phyloP scores from a whole-genome alignment of 1,139 yeast genomes.

The Pichia sp. region DNA sequence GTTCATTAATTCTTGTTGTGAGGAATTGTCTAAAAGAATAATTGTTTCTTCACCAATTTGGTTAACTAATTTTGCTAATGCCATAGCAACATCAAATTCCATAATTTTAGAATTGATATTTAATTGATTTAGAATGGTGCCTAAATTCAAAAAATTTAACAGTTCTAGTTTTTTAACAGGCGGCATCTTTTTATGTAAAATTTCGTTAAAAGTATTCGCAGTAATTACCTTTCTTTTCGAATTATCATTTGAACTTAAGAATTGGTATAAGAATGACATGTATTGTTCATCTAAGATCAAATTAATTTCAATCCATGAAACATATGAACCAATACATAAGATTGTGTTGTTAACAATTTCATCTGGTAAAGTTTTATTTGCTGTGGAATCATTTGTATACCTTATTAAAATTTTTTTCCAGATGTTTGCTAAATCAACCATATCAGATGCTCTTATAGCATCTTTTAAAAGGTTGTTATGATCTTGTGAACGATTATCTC shows the following conservation, averaged over 20 bases:
- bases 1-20: conserved; percentile 29
- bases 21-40: conserved; percentile 52
- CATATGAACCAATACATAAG: conserved; percentile 73
- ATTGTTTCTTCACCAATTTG: conserved; percentile 73
- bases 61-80: conserved; percentile 69
- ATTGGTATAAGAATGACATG: conserved; percentile 56
- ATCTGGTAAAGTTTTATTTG: conserved; percentile 28
- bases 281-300: conserved; percentile 66
- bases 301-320: conserved; percentile 91
- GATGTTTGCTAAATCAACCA: conserved; percentile 55
- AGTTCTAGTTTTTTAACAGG: conserved; percentile 79
- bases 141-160: conserved; percentile 60
- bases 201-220: conserved; percentile 71
- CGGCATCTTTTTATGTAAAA: conserved; percentile 87
- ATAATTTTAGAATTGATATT: conserved; percentile 33
- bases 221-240: conserved; percentile 45
- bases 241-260: conserved; percentile 42
- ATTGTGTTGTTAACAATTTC: conserved; percentile 58
- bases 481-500: conserved; percentile 56
- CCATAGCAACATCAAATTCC: conserved; percentile 62
- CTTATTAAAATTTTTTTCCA: conserved; percentile 60
- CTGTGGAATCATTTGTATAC: conserved; percentile 23
- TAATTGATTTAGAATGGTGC: conserved; percentile 43
- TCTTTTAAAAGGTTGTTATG: conserved; percentile 75
- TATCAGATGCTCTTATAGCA: conserved; percentile 68